phyloP scores from a whole-genome alignment of 176 grass and related monocot genomes.

The Coix lacrymajobi region DNA sequence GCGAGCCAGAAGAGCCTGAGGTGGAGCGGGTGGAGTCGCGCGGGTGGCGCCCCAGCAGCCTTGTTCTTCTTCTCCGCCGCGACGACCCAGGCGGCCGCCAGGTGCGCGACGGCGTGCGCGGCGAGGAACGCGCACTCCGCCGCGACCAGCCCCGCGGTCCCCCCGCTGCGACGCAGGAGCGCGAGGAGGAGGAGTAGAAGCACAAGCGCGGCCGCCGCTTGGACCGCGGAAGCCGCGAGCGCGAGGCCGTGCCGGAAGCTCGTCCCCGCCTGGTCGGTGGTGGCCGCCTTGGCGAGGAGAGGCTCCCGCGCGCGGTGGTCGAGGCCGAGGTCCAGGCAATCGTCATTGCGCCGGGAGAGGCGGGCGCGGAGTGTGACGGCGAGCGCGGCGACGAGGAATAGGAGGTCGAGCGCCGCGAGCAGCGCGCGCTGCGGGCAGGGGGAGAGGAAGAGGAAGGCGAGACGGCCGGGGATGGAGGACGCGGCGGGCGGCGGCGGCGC shows the following conservation, averaged over 20 bases:
- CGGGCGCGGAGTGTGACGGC: neutral
- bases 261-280: neutral
- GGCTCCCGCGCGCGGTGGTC: constrained; percentile 16
- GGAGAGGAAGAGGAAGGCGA: constrained; percentile 34
- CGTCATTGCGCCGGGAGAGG: neutral
- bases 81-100: constrained; percentile 22
- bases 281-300: constrained; percentile 11
- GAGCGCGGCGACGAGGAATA: constrained; percentile 37
- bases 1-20: constrained; percentile 52
- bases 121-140: constrained; percentile 40
- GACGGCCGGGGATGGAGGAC: constrained; percentile 4
- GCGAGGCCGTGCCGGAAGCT: constrained; percentile 15
- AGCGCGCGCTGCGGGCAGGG: constrained; percentile 49
- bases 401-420: constrained; percentile 11
- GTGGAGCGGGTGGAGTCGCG: constrained; percentile 14
- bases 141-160: neutral
- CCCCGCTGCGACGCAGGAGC: neutral
- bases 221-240: constrained; percentile 8
- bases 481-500: neutral
- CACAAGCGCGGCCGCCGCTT: constrained; percentile 24
- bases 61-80: constrained; percentile 23
- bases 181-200: constrained; percentile 39
- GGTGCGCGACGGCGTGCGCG: constrained; percentile 39
- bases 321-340: neutral
- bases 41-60: neutral